These are phyloP conservation scores for Borovskyia barvae DNA, from an alignment of 208 protist genomes.

Conservation along the genomic window DNA sequence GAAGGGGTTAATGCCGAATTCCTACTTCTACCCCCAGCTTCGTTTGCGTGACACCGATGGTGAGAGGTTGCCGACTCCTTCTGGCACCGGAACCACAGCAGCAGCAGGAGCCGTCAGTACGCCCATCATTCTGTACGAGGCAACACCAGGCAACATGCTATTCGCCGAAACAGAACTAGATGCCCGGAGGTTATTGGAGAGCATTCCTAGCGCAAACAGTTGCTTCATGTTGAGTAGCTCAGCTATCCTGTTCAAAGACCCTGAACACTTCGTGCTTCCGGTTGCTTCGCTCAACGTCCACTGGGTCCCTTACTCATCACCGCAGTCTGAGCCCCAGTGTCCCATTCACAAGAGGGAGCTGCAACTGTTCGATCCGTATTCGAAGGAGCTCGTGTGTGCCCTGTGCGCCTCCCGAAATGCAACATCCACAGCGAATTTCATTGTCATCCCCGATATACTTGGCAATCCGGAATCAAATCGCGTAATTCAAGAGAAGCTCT, in stretches of 20 bases:
- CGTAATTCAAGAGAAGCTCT: constrained; percentile 57
- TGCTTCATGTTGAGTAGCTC: constrained; percentile 75
- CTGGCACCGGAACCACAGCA: constrained; percentile 1
- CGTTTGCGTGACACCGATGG: constrained; percentile 57
- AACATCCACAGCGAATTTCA: constrained; percentile 30
- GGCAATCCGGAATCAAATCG: constrained; percentile 53
- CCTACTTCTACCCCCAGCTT: constrained; percentile 78
- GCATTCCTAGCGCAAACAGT: constrained; percentile 38
- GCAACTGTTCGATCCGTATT: constrained; percentile 79
- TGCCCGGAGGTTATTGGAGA: constrained; percentile 50
- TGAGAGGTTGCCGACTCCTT: background rate
- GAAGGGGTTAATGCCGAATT: constrained; percentile 68
- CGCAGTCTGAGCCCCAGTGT: constrained; percentile 72
- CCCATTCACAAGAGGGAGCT: constrained; percentile 72
- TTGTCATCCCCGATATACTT: constrained; percentile 83
- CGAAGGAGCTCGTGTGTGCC: constrained; percentile 77
- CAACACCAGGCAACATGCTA: constrained; percentile 82
- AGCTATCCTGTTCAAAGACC: constrained; percentile 72
- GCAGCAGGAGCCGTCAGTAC: constrained; percentile 40
- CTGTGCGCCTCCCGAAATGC: constrained; percentile 59
- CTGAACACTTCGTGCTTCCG: constrained; percentile 60
- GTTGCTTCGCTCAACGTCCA: constrained; percentile 65
- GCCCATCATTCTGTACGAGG: constrained; percentile 79
- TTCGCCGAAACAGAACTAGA: constrained; percentile 82
- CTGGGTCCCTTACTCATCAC: constrained; percentile 69